Conservation (phyloP, 1,284 basidiomycete genomes). For the Blastosporella zonata region DNA sequence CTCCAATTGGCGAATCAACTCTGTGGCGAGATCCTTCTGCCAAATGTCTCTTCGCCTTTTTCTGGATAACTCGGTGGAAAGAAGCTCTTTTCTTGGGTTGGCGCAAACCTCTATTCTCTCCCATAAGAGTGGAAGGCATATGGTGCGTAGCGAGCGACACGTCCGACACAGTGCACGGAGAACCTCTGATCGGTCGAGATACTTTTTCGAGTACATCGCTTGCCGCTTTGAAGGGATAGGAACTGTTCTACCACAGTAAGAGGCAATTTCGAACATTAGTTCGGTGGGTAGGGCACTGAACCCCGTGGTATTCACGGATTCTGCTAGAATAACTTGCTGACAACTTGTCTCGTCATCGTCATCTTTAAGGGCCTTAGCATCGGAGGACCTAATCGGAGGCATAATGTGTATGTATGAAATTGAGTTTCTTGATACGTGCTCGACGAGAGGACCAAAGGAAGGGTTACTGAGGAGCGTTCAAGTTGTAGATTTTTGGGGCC, state of each 20-base stretch:
- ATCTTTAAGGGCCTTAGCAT: background rate
- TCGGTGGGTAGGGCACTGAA: background rate
- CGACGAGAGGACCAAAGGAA: no score
- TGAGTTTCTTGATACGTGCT: no score
- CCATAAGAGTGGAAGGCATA: conserved; percentile 15
- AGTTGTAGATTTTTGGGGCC: no score
- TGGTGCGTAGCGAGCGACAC: conserved; percentile 12
- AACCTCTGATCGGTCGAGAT: background rate
- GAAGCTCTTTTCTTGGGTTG: background rate
- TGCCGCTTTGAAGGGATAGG: background rate
- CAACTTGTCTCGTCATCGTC: background rate
- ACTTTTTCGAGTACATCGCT: background rate
- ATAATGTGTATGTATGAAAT: no score
- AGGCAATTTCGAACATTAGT: background rate
- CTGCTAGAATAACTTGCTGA: background rate
- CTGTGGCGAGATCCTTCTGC: conserved; percentile 10
- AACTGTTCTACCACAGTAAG: background rate
- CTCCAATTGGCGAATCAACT: conserved; percentile 17
- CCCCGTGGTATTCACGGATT: background rate
- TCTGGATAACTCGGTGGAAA: background rate
- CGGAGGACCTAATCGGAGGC: no score
- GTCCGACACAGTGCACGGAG: conserved; percentile 11
- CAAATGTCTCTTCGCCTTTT: background rate
- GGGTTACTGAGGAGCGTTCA: no score
- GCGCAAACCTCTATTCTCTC: conserved; percentile 13